Base-by-base conservation (phyloP, 2,329 filamentous ascomycete species). In the Penicillium decumbens region DNA sequence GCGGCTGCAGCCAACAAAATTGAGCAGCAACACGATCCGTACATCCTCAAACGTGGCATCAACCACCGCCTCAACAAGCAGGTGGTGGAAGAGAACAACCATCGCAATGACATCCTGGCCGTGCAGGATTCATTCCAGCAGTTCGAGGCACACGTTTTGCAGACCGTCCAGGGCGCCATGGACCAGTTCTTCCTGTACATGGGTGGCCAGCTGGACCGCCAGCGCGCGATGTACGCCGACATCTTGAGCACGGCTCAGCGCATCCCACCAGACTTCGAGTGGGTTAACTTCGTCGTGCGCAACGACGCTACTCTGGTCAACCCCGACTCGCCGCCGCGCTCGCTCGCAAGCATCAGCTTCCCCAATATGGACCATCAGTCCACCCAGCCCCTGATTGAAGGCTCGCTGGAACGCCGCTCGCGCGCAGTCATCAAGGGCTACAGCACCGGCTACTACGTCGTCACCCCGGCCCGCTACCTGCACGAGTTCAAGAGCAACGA, bases 401-500 rank as follows among this genome's bases (percentile, higher is more conserved):
- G 93, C 33, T 85, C 82, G 0, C 80, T 98, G 42, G 89, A 96
- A 76, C 86, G 89, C 65, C 97, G 95, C 75, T 89, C 87, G 54
- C 87, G 90, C 61, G 87, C 95, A 70, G 85, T 95, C 72, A 82
- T 81, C 62, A 79, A 86, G 72, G 86, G 87, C 50, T 93, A 88
- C 71, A 84, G 83, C 55, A 82, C 87, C 0, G 83, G 81, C 48
- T 95, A 95, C 77, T 98, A 95, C 66, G 92, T 93, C 49, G 83
- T 97, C 41, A 95, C 90, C 0, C 87, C 89, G 0, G 81, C 88
- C 49, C 89, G 88, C 64, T 98, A 86, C 73, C 75, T 98, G 50
- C 93, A 98, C 74, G 91, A 96, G 71, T 98, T 95, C 79, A 95
- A 95, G 74, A 90, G 95, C 64, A 87, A 88, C 66, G 92, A 97